phyloP scores from a whole-genome alignment of 1,139 yeast species.

The Suhomyces guaymorum region DNA sequence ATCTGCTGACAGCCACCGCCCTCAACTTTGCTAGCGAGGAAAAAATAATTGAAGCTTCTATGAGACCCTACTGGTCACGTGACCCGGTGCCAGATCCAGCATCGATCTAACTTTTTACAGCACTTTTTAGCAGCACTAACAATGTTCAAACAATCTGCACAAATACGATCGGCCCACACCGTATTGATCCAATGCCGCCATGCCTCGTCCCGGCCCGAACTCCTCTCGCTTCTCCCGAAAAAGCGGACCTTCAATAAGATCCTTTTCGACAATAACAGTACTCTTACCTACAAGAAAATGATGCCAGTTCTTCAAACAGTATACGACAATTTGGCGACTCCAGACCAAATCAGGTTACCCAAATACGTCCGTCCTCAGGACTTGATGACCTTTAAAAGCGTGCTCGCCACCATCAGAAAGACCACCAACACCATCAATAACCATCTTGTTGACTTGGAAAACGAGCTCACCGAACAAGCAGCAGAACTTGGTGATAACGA shows the following conservation, averaged over 20 bases:
- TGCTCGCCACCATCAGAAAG: conserved; percentile 61
- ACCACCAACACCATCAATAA: conserved; percentile 60
- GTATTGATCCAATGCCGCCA: too few species aligned
- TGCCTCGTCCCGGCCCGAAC: conserved; percentile 40
- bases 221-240: conserved; percentile 57
- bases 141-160: too few species aligned
- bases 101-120: too few species aligned
- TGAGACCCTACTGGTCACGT: too few species aligned
- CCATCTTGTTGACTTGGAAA: conserved; percentile 60
- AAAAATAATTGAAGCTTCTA: too few species aligned
- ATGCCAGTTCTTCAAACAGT: conserved; percentile 53
- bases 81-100: too few species aligned
- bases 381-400: conserved; percentile 66
- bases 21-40: too few species aligned
- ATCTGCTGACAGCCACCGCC: too few species aligned
- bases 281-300: conserved; percentile 53
- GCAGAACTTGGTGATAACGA: conserved; percentile 83
- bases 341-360: conserved; percentile 40
- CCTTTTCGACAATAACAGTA: conserved; percentile 65
- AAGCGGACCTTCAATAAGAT: conserved; percentile 57
- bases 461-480: conserved; percentile 71
- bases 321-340: conserved; percentile 47
- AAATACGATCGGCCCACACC: conserved; percentile 3
- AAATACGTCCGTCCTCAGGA: conserved; percentile 52
- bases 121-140: too few species aligned